phyloP scores from a whole-genome alignment of 306 rosid genomes.

The Pterocarpus santalinus region DNA sequence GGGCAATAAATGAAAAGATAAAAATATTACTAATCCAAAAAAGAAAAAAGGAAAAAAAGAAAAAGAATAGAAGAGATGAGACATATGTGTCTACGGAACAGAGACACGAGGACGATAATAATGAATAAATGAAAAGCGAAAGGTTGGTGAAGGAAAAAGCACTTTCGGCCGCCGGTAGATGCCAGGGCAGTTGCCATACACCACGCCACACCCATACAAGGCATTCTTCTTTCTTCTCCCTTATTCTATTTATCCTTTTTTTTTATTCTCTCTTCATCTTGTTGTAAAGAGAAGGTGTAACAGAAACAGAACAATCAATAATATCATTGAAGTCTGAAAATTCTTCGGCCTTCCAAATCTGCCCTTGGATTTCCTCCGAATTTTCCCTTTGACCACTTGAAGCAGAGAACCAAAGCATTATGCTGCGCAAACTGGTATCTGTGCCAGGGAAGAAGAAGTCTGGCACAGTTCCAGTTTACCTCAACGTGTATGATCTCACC shows the following conservation, averaged over 20 bases:
- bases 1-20: too few relatives aligned
- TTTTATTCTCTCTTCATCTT: background rate
- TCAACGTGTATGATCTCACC: constrained; percentile 94
- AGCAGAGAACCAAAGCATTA: background rate
- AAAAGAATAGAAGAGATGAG: too few relatives aligned
- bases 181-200: background rate
- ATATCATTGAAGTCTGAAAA: background rate
- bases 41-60: background rate
- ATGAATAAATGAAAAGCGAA: background rate
- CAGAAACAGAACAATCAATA: background rate
- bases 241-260: too few relatives aligned
- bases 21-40: background rate
- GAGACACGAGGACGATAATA: background rate
- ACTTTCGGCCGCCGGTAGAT: background rate
- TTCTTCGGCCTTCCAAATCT: background rate
- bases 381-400: background rate
- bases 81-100: background rate
- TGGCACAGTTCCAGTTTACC: constrained; percentile 83
- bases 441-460: constrained; percentile 71
- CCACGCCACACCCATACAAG: background rate
- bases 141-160: background rate
- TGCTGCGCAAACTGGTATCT: constrained; percentile 67
- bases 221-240: too few relatives aligned
- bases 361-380: background rate
- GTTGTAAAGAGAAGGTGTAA: background rate